A percentile compares a stretch with the other conserved stretches of the same genome.
These are phyloP conservation scores for Fusarium protoensiforme DNA, from an alignment of 2,329 filamentous ascomycete genomes.

Conservation along the genomic window DNA sequence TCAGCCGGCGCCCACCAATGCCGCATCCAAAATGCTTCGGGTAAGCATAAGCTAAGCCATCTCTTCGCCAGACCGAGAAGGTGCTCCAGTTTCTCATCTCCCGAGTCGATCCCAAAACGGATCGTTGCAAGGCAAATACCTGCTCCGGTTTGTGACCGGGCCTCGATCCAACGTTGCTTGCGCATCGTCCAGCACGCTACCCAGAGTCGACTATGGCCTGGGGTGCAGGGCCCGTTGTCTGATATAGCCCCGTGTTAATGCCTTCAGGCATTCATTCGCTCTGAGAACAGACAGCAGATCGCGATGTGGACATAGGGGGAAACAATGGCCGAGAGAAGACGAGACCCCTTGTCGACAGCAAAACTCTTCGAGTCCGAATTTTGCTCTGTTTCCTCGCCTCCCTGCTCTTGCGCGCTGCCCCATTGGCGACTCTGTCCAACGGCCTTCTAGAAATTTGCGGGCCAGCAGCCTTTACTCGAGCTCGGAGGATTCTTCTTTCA, in stretches of 20 bases:
- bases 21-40: slow-evolving; percentile 38
- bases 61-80: slow-evolving; percentile 35
- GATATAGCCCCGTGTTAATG: slow-evolving; percentile 35
- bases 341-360: slow-evolving; percentile 39
- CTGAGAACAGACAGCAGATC: slow-evolving; percentile 3
- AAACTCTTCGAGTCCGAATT: slow-evolving; percentile 41
- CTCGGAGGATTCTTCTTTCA: slow-evolving; percentile 48
- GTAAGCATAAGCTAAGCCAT: slow-evolving; percentile 44
- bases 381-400: slow-evolving; percentile 41
- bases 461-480: slow-evolving; percentile 39
- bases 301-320: slow-evolving; percentile 11
- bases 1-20: slow-evolving; percentile 35
- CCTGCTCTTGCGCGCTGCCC: slow-evolving; percentile 34
- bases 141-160: slow-evolving; percentile 35
- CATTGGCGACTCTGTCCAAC: slow-evolving; percentile 40
- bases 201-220: slow-evolving; percentile 2
- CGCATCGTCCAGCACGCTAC: slow-evolving; percentile 9
- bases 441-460: slow-evolving; percentile 49
- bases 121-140: slow-evolving; percentile 11
- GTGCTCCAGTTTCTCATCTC: slow-evolving; percentile 38
- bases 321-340: slow-evolving; percentile 13
- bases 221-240: slow-evolving; percentile 21
- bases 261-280: slow-evolving; percentile 16
- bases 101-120: slow-evolving; percentile 35
- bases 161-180: slow-evolving; percentile 20